phyloP scores from a whole-genome alignment of 306 rosid species.

The Prunus padus region DNA sequence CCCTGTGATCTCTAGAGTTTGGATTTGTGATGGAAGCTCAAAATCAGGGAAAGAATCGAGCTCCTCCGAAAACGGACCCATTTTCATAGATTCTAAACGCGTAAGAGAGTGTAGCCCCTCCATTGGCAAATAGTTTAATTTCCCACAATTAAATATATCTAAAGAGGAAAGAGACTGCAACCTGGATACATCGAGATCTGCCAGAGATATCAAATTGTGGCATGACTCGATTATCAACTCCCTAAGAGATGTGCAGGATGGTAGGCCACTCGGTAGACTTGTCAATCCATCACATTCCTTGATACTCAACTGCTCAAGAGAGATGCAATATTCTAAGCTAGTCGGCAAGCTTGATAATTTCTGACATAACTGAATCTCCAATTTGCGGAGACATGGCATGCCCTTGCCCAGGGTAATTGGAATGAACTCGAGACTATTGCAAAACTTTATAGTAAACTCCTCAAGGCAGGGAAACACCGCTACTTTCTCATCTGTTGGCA shows the following conservation, averaged over 20 bases:
- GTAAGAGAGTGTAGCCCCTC: background rate
- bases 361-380: rapidly evolving
- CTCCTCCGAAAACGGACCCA: background rate
- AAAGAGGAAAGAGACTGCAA: background rate
- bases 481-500: no score
- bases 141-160: rapidly evolving
- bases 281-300: rapidly evolving
- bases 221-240: background rate
- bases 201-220: background rate
- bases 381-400: background rate
- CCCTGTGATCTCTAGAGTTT: no score
- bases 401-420: background rate
- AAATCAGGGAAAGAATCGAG: no score
- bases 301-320: background rate
- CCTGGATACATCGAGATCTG: background rate
- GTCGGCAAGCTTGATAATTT: background rate
- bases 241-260: background rate
- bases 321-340: background rate
- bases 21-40: no score
- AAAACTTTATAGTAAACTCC: background rate
- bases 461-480: background rate
- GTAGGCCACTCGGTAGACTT: background rate
- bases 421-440: background rate
- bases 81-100: rapidly evolving
- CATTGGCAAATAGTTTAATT: background rate